phyloP scores from a whole-genome alignment of 202 grass and related monocot species.

The Zoysia matrella region DNA sequence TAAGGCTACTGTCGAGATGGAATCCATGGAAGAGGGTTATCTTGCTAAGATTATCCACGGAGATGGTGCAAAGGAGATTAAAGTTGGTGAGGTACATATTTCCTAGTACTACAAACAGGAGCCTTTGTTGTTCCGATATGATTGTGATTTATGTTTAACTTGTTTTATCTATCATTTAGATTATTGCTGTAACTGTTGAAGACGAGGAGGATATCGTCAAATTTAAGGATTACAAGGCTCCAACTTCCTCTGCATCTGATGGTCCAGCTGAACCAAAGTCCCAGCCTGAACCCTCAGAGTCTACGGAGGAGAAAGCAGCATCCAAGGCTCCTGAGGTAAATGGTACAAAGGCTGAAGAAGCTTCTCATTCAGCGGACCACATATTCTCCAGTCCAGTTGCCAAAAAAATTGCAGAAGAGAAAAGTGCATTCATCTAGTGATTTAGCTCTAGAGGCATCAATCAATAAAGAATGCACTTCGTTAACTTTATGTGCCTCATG shows the following conservation, averaged over 20 bases:
- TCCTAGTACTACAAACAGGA: not conserved
- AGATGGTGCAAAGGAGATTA: conserved; percentile 93
- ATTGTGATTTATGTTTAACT: conserved; percentile 2
- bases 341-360: conserved; percentile 54
- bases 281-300: conserved; percentile 48
- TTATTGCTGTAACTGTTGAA: conserved; percentile 87
- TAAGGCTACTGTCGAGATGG: conserved; percentile 95
- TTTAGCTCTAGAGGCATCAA: conserved; percentile 24
- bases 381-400: conserved; percentile 88
- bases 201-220: conserved; percentile 86
- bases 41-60: conserved; percentile 90
- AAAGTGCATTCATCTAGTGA: conserved; percentile 52
- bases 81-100: conserved; percentile 88
- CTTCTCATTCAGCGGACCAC: conserved; percentile 61
- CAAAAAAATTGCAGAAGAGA: conserved; percentile 92
- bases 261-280: conserved; percentile 56
- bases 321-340: conserved; percentile 53
- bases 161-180: conserved; percentile 38
- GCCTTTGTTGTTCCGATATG: not conserved
- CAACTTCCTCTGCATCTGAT: conserved; percentile 56
- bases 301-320: conserved; percentile 63
- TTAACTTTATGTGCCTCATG: conserved; percentile 16
- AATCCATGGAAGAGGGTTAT: conserved; percentile 99
- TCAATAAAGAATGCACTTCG: not conserved
- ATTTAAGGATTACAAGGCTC: conserved; percentile 83